A percentile compares a stretch with the other conserved stretches of the same genome.
Evolutionary conservation across 2,329 filamentous ascomycete genomes (phyloP).

Genomic region (Microthyrium microscopicum): DNA sequence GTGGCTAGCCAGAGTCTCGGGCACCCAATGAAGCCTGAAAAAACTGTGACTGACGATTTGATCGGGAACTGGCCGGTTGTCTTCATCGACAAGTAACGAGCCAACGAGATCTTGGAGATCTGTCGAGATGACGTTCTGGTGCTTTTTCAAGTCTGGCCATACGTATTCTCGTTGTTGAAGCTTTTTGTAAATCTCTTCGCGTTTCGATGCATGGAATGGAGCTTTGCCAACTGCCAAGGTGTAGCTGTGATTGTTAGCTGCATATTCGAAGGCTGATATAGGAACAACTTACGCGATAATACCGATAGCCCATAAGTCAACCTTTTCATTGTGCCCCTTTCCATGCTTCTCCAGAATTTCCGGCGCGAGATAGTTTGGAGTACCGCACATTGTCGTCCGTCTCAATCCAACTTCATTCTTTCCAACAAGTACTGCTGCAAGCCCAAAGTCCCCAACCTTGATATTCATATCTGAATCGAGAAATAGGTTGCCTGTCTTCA

Average conservation of each 20-base stretch:
- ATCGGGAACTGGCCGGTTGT: constrained; percentile 62
- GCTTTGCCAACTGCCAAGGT: constrained; percentile 94
- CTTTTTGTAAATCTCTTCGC: constrained; percentile 65
- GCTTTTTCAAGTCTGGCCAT: constrained; percentile 53
- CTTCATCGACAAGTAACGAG: constrained; percentile 57
- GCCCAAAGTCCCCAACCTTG: constrained; percentile 92
- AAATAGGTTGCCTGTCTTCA: constrained; percentile 98
- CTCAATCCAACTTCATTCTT: constrained; percentile 78
- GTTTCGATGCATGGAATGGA: constrained; percentile 83
- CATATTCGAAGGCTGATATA: constrained; percentile 13
- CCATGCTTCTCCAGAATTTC: constrained; percentile 90
- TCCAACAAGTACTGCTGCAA: constrained; percentile 80
- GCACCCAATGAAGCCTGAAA: constrained; percentile 62
- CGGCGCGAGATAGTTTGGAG: constrained; percentile 94
- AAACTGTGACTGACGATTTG: constrained; percentile 65
- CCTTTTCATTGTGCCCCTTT: constrained; percentile 91
- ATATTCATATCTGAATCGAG: constrained; percentile 90
- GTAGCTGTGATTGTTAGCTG: constrained; percentile 39
- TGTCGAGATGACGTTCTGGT: constrained; percentile 52
- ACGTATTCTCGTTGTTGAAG: constrained; percentile 59
- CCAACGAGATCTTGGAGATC: constrained; percentile 67
- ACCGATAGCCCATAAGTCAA: constrained; percentile 95
- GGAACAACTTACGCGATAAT: constrained; percentile 63
- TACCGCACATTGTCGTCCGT: constrained; percentile 87
- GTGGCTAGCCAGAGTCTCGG: constrained; percentile 30